Percentiles rank a stretch among this genome's conserved stretches.
Conservation (phyloP, 225 moss, liverwort and hornwort genomes). For the Marchantia polymorpha region DNA sequence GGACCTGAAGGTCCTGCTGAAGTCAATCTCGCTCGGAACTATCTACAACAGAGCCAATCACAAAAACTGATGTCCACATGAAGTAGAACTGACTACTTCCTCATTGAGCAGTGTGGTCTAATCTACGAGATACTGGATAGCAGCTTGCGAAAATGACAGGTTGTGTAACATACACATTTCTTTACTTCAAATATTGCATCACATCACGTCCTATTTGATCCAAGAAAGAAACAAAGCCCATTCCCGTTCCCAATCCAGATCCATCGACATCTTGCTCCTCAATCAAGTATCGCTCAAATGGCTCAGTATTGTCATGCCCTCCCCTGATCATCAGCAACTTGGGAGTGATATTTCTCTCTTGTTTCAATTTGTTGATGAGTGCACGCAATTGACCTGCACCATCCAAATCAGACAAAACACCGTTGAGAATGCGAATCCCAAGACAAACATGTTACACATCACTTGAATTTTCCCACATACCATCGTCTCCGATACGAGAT, state of each 20-base stretch:
- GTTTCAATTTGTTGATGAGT: constrained; percentile 80
- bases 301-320: constrained; percentile 85
- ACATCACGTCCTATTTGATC: constrained; percentile 95
- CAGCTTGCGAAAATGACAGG: constrained; percentile 5
- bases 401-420: neutral
- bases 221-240: constrained; percentile 96
- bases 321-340: constrained; percentile 90
- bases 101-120: neutral
- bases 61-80: neutral
- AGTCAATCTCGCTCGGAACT: neutral
- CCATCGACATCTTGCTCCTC: constrained; percentile 99
- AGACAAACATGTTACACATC: neutral
- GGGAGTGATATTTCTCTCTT: constrained; percentile 93
- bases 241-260: constrained; percentile 68
- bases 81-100: neutral
- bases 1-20: too few relatives aligned
- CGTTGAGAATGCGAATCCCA: neutral
- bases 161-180: neutral
- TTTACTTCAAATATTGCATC: constrained; percentile 77
- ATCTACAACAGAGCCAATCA: neutral
- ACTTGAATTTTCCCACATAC: neutral
- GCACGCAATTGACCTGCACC: constrained; percentile 76
- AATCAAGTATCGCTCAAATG: constrained; percentile 94
- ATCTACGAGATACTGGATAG: neutral
- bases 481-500: neutral